phyloP scores from a whole-genome alignment of 2,329 filamentous ascomycete species.

The Coniochaeta pulveracea region DNA sequence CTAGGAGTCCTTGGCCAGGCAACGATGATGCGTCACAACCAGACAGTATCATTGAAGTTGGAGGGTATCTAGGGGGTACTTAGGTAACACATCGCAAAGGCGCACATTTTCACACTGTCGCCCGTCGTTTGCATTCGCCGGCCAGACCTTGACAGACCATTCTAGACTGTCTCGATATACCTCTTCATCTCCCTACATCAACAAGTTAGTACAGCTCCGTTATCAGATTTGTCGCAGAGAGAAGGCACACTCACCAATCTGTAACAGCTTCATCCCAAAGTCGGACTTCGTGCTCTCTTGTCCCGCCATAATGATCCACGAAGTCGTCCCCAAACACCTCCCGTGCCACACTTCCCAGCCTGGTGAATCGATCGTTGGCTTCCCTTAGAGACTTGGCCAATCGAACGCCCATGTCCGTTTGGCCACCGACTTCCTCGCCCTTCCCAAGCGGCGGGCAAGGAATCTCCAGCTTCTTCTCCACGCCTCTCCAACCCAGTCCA shows the following conservation, averaged over 20 bases:
- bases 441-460: conserved; percentile 72
- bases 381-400: conserved; percentile 79
- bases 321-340: conserved; percentile 92
- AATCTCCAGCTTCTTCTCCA: conserved; percentile 85
- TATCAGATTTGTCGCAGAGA: not conserved
- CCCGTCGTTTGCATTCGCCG: too few relatives aligned
- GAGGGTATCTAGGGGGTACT: too few relatives aligned
- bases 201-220: not conserved
- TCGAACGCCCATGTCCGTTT: conserved; percentile 58
- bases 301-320: conserved; percentile 90
- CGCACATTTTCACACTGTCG: too few relatives aligned
- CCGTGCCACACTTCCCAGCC: conserved; percentile 73
- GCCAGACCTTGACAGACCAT: too few relatives aligned
- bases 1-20: too few relatives aligned
- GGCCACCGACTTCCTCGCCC: conserved; percentile 69
- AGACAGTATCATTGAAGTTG: too few relatives aligned
- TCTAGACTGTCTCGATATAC: conserved; percentile 67
- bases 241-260: conserved; percentile 62
- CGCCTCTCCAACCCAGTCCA: conserved; percentile 78
- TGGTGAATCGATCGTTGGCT: conserved; percentile 68
- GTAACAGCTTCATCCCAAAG: conserved; percentile 95
- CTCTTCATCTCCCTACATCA: conserved; percentile 57
- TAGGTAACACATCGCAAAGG: too few relatives aligned
- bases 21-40: too few relatives aligned
- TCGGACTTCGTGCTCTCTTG: conserved; percentile 79